Percentiles rank a stretch among this genome's conserved stretches.
Conservation (phyloP, 176 grass and related monocot genomes). For the Juncus effusus region DNA sequence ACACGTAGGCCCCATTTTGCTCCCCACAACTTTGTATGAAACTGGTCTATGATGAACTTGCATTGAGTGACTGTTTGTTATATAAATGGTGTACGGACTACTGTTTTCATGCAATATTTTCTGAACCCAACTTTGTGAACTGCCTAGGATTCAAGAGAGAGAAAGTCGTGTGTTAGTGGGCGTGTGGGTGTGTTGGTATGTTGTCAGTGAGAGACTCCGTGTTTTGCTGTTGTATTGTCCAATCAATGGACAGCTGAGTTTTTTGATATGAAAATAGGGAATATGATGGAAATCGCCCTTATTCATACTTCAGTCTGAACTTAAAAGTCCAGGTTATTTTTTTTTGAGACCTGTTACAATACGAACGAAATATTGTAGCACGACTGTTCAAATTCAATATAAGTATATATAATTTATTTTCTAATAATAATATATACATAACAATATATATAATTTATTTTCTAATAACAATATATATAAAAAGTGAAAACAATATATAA, state of each 20-base stretch:
- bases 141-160: conserved; percentile 21
- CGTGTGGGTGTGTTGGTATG: neutral
- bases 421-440: no score
- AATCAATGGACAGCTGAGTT: conserved; percentile 26
- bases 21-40: neutral
- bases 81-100: conserved; percentile 17
- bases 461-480: no score
- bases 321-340: no score
- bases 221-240: conserved; percentile 24
- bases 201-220: conserved; percentile 23
- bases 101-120: neutral
- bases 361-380: no score
- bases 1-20: conserved; percentile 2
- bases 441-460: no score
- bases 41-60: conserved; percentile 14
- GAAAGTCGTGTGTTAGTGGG: neutral
- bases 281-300: neutral
- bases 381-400: no score
- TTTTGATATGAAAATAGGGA: neutral
- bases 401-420: no score
- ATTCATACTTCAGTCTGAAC: no score
- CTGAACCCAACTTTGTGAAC: conserved; percentile 8
- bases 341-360: no score
- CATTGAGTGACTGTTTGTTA: neutral
- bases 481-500: no score